These are phyloP conservation scores for Smallanthus sonchifolius DNA, from an alignment of 129 eudicot genomes.

Conservation along the genomic window DNA sequence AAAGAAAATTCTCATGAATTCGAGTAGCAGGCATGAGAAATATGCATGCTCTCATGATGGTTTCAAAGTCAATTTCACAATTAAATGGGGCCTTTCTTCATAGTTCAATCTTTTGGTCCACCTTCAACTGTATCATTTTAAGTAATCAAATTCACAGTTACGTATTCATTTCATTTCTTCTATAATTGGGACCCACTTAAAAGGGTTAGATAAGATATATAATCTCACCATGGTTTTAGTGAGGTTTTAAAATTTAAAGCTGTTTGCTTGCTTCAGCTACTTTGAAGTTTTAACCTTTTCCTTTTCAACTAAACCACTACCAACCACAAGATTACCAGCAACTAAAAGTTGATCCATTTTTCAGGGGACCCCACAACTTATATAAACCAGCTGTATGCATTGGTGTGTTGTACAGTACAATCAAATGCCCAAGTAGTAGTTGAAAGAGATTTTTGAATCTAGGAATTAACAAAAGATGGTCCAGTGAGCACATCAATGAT, in stretches of 20 bases:
- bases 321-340: constrained; percentile 19
- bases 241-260: constrained; percentile 25
- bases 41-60: constrained; percentile 30
- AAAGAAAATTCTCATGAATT: constrained; percentile 13
- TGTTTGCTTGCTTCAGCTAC: constrained; percentile 30
- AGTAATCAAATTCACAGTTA: background rate
- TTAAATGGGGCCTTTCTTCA: constrained; percentile 16
- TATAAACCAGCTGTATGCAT: constrained; percentile 9
- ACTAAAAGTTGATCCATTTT: constrained; percentile 32
- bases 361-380: constrained; percentile 14
- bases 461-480: constrained; percentile 9
- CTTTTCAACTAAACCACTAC: constrained; percentile 37
- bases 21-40: background rate
- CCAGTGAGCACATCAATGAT: constrained; percentile 33
- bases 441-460: constrained; percentile 5
- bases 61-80: constrained; percentile 17
- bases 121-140: background rate
- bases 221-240: constrained; percentile 22
- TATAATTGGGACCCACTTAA: constrained; percentile 3
- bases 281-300: constrained; percentile 23
- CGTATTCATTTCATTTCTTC: background rate
- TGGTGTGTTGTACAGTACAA: constrained; percentile 3
- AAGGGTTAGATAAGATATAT: background rate
- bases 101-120: constrained; percentile 17
- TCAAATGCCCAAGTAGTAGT: constrained; percentile 1